These are phyloP conservation scores for Rhynchosporium agropyri DNA, from an alignment of 2,329 filamentous ascomycete species.

Conservation along the genomic window DNA sequence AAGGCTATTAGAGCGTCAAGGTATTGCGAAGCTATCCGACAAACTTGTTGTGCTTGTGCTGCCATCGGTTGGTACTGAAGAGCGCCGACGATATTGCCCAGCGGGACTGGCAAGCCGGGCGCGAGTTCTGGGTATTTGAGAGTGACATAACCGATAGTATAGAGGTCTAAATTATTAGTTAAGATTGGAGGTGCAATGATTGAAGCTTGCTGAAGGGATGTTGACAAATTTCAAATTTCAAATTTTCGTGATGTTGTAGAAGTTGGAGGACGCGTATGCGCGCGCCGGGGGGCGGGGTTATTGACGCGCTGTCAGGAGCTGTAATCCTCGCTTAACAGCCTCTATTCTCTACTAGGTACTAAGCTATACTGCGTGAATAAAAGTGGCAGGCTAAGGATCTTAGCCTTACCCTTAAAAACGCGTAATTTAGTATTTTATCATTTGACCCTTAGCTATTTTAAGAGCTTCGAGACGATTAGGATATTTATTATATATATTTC, in stretches of 20 bases:
- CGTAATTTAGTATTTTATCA: no score
- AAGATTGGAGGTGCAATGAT: slow-evolving; percentile 32
- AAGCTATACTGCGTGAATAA: no score
- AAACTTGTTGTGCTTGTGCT: slow-evolving; percentile 28
- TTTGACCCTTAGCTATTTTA: no score
- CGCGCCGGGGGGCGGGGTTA: neutral
- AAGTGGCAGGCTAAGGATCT: no score
- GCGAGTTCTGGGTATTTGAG: slow-evolving; percentile 33
- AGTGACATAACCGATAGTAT: slow-evolving; percentile 30
- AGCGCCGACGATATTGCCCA: slow-evolving; percentile 30
- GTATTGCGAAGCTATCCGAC: slow-evolving; percentile 37
- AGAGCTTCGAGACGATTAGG: no score
- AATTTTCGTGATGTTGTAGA: neutral
- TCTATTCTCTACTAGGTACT: neutral
- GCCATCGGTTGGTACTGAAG: slow-evolving; percentile 24
- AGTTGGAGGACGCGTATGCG: neutral
- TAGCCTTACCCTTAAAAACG: no score
- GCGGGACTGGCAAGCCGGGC: slow-evolving; percentile 22
- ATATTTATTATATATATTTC: no score
- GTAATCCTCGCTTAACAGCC: neutral
- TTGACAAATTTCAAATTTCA: neutral
- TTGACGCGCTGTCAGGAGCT: neutral
- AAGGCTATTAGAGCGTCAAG: slow-evolving; percentile 33
- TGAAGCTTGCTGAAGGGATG: neutral
- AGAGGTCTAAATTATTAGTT: slow-evolving; percentile 31